Evolutionary conservation across 441 rosid species (phyloP), one percentile per base, ranked within the genome.

Genomic region (Croton setiger): DNA sequence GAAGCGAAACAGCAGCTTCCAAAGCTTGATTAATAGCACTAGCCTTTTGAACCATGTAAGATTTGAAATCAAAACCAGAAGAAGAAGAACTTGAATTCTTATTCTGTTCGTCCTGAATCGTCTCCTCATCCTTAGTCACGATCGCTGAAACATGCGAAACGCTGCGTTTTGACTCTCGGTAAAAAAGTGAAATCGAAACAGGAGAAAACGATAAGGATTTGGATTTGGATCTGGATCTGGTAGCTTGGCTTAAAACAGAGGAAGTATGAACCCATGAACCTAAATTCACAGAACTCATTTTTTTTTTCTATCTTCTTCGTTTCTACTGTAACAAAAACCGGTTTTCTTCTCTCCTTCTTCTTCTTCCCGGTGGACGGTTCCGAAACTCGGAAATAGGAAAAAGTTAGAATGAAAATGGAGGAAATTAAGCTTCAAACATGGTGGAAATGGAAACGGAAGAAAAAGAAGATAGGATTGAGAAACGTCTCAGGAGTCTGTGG

Each of bases 1-100:
- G 76, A 63, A 91, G 77, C 8, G 88, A 78, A 4, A 94, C 85
- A 12, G 92, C 81, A 1, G 77, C 68, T 15, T 86, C 92, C 3
- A 94, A 65, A 12, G 97, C 96, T 56, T 77, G 88, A 73, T 88
- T 88, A 45, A 91, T 84, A 4, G 82, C 60, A 47, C 49, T 74
- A 4, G 86, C 90, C 75, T 84, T 94, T 9, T 68, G 64, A 35
- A 79, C 41, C 86, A 91, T 86, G 81, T 91, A 88, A n/a, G 89
- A 74, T 73, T 80, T 80, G 84, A 92, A 90, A 83, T 92, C 88
- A 70, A 90, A 88, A 53, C 80, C 21, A 51, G 85, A 76, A 0
- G 68, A 76, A 0, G 68, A 74, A 18, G 71, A 64, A 15, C 10
- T n/a, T 1, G 71, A 64, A 15, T 3, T n/a, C 1, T 82, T 81